Percentiles rank a stretch among this genome's conserved stretches.
Conservation (phyloP, 768 basidiomycete genomes). For the Suillus brevipes region DNA sequence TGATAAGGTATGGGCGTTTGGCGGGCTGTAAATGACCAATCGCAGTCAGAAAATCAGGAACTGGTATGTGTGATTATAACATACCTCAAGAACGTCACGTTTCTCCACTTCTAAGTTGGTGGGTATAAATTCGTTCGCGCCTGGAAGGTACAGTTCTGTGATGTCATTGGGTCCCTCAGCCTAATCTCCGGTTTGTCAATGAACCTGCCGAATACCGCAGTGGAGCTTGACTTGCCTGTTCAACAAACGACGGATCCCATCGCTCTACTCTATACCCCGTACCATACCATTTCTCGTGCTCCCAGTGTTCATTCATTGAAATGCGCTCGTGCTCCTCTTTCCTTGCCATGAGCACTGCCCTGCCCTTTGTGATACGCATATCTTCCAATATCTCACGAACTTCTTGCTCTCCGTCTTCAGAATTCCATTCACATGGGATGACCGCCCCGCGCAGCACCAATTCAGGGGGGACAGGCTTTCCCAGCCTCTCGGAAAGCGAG, state of each 20-base stretch:
- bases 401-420: slow-evolving; percentile 46
- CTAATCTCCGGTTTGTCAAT: slow-evolving; percentile 36
- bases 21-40: slow-evolving; percentile 51
- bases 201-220: background rate
- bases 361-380: slow-evolving; percentile 57
- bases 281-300: slow-evolving; percentile 89
- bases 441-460: slow-evolving; percentile 70
- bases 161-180: slow-evolving; percentile 65
- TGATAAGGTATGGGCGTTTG: slow-evolving; percentile 73
- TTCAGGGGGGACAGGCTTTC: slow-evolving; percentile 80
- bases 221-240: slow-evolving; percentile 39
- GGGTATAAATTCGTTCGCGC: slow-evolving; percentile 90
- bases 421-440: slow-evolving; percentile 74
- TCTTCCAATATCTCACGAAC: slow-evolving; percentile 61
- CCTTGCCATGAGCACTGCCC: slow-evolving; percentile 80
- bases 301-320: slow-evolving; percentile 56
- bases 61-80: slow-evolving; percentile 9
- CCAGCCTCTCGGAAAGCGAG: slow-evolving; percentile 71
- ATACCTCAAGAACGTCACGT: slow-evolving; percentile 62
- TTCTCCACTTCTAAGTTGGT: slow-evolving; percentile 82
- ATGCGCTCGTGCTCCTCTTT: slow-evolving; percentile 60
- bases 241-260: slow-evolving; percentile 63
- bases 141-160: slow-evolving; percentile 73
- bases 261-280: slow-evolving; percentile 81
- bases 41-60: slow-evolving; percentile 1